Evolutionary conservation across 805 yeast genomes (phyloP).

Genomic region (Blastobotrys robertii): DNA sequence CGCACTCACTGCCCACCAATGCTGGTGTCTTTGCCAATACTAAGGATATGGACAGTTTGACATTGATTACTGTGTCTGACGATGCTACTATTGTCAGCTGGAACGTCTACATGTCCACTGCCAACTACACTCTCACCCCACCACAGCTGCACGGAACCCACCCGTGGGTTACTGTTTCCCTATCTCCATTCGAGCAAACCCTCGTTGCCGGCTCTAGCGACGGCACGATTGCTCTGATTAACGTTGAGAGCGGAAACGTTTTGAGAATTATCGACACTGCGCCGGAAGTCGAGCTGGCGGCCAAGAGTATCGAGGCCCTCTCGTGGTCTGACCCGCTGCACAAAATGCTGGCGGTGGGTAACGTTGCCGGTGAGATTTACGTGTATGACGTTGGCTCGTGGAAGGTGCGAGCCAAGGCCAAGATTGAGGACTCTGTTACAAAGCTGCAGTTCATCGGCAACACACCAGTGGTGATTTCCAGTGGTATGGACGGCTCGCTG

Average conservation of each 20-base stretch:
- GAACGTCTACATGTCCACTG: constrained; percentile 75
- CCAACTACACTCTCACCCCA: constrained; percentile 38
- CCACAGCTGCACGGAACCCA: constrained; percentile 64
- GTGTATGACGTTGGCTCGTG: constrained; percentile 78
- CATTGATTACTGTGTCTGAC: constrained; percentile 67
- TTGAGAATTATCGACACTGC: constrained; percentile 53
- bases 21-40: constrained; percentile 64
- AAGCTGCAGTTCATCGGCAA: constrained; percentile 54
- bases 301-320: constrained; percentile 69
- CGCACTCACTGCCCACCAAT: constrained; percentile 74
- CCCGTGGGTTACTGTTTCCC: constrained; percentile 77
- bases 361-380: constrained; percentile 79
- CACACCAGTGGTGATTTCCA: constrained; percentile 49
- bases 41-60: constrained; percentile 47
- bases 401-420: constrained; percentile 67
- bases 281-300: constrained; percentile 35
- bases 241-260: constrained; percentile 62
- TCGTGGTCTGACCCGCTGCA: constrained; percentile 59
- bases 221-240: constrained; percentile 74
- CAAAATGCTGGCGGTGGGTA: constrained; percentile 72
- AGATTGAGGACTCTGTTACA: constrained; percentile 76
- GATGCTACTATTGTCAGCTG: constrained; percentile 83
- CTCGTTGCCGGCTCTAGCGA: constrained; percentile 82
- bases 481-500: constrained; percentile 78
- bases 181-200: constrained; percentile 39